These are phyloP conservation scores for Termitomyces sp. DNA, from an alignment of 768 basidiomycete genomes.

Conservation along the genomic window DNA sequence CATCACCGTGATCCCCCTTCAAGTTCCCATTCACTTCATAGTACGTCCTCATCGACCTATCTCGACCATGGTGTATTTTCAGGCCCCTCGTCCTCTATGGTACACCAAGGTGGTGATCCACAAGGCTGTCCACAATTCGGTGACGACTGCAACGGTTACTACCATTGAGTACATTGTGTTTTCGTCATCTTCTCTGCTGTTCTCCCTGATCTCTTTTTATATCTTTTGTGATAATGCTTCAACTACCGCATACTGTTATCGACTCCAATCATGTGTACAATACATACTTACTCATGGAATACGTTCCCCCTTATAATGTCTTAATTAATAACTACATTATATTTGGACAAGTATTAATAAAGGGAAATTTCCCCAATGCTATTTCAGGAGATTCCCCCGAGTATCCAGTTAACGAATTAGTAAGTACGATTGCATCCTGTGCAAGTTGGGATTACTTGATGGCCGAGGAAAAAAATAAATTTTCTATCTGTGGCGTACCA, in stretches of 20 bases:
- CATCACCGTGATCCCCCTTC: conserved; percentile 29
- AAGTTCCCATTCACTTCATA: conserved; percentile 23
- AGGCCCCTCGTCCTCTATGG: conserved; percentile 27
- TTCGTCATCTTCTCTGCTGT: neutral
- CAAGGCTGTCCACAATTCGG: conserved; percentile 45
- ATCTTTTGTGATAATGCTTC: neutral
- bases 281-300: conserved; percentile 14
- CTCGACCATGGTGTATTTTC: conserved; percentile 24
- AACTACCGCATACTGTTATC: conserved; percentile 6
- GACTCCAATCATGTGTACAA: conserved; percentile 14
- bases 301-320: conserved; percentile 8
- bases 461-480: neutral
- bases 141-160: conserved; percentile 38
- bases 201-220: neutral
- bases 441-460: neutral
- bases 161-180: conserved; percentile 26
- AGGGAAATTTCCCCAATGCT: neutral
- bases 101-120: conserved; percentile 33
- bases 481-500: conserved; percentile 19
- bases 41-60: conserved; percentile 19
- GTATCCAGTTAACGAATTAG: too few relatives aligned
- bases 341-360: neutral
- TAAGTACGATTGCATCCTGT: too few relatives aligned
- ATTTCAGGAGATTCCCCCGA: neutral
- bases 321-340: conserved; percentile 4